Evolutionary conservation across 2,329 filamentous ascomycete genomes (phyloP).

Genomic region (Neofusicoccum sp.): DNA sequence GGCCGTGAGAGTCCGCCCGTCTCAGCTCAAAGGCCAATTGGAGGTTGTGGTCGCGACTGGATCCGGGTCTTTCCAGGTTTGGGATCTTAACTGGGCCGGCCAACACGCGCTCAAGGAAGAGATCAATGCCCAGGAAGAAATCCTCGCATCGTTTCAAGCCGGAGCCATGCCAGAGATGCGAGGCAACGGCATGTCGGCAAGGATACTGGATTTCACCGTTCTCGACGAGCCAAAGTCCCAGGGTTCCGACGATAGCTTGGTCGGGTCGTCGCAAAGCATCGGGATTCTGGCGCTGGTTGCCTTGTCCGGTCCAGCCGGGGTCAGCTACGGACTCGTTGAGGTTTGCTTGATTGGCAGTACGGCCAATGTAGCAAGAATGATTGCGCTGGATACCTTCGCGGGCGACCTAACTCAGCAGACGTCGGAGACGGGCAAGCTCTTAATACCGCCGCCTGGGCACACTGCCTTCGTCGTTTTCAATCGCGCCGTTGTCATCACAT

Average conservation of each 20-base stretch:
- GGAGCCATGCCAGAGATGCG: slow-evolving; percentile 52
- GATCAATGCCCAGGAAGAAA: slow-evolving; percentile 66
- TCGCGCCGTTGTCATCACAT: slow-evolving; percentile 75
- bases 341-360: slow-evolving; percentile 60
- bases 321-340: slow-evolving; percentile 77
- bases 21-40: slow-evolving; percentile 76
- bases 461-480: slow-evolving; percentile 83
- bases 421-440: slow-evolving; percentile 47
- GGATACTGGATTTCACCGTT: slow-evolving; percentile 79
- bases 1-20: slow-evolving; percentile 74
- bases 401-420: slow-evolving; percentile 42
- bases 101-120: slow-evolving; percentile 76
- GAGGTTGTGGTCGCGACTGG: slow-evolving; percentile 79
- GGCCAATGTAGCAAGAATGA: slow-evolving; percentile 64
- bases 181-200: slow-evolving; percentile 61
- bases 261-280: slow-evolving; percentile 23
- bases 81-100: slow-evolving; percentile 87
- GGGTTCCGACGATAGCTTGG: slow-evolving; percentile 45
- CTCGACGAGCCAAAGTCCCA: slow-evolving; percentile 51
- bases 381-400: slow-evolving; percentile 58
- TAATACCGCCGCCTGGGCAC: slow-evolving; percentile 76
- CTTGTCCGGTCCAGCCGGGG: slow-evolving; percentile 29
- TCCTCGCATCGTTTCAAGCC: slow-evolving; percentile 65
- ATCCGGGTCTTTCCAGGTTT: slow-evolving; percentile 77
- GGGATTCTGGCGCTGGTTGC: slow-evolving; percentile 38